These are phyloP conservation scores for Diplocarpon mali DNA, from an alignment of 2,329 filamentous ascomycete genomes.

Conservation along the genomic window DNA sequence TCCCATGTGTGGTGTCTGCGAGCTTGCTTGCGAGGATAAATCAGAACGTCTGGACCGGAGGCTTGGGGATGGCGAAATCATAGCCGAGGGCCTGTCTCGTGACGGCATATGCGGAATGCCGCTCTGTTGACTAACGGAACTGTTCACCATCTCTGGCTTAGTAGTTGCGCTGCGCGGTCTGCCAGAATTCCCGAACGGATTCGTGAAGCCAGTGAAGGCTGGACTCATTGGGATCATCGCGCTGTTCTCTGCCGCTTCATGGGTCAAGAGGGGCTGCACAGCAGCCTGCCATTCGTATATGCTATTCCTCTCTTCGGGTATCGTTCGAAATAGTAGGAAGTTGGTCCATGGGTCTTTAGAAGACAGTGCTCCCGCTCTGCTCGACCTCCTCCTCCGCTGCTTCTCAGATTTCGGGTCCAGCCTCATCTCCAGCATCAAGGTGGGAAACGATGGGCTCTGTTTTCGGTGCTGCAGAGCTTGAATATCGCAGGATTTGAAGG, in stretches of 20 bases:
- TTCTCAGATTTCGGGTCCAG: constrained; percentile 43
- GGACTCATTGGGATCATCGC: constrained; percentile 21
- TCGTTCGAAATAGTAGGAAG: constrained; percentile 45
- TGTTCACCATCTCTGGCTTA: constrained; percentile 33
- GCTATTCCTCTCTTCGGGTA: constrained; percentile 39
- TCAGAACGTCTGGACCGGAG: constrained; percentile 52
- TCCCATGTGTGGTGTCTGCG: constrained; percentile 34
- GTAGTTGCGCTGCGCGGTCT: constrained; percentile 10
- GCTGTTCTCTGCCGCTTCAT: constrained; percentile 16
- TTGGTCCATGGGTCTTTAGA: constrained; percentile 24
- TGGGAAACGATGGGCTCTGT: constrained; percentile 47
- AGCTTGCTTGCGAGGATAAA: constrained; percentile 35
- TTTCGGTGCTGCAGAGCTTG: constrained; percentile 51
- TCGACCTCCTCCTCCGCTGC: constrained; percentile 52
- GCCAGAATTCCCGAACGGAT: constrained; percentile 23
- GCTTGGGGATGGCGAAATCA: constrained; percentile 48
- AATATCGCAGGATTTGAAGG: constrained; percentile 30
- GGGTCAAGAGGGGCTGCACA: constrained; percentile 29
- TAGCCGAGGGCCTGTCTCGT: constrained; percentile 36
- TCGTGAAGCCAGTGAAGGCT: constrained; percentile 22
- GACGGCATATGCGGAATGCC: constrained; percentile 20
- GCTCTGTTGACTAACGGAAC: constrained; percentile 32
- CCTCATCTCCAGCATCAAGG: constrained; percentile 44
- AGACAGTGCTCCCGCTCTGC: constrained; percentile 44
- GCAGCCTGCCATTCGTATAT: constrained; percentile 47